Base-by-base conservation (phyloP, 495 filamentous ascomycete species). In the Aspergillus diversus region DNA sequence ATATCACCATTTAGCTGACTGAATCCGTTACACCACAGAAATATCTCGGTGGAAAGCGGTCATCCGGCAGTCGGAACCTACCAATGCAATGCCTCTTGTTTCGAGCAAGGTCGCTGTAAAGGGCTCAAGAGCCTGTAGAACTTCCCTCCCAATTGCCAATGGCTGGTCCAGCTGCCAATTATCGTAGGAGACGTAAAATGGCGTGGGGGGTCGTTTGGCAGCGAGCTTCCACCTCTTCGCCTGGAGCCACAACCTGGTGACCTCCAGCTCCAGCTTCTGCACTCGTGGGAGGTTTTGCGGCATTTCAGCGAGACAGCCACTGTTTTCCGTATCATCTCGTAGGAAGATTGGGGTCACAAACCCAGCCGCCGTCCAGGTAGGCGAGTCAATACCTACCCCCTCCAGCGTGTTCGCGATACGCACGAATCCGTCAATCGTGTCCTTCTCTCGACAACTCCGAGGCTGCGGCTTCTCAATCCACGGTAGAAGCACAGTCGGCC, bases 201-300 rank as follows among this genome's bases (percentile, higher is more conserved):
- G 48, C 5, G n/a, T 5, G 2, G 49, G 53, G 21, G 49, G 15
- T 11, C 37, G 58, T 17, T 53, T 35, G 34, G 43, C 33, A 1
- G 48, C 48, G 11, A 60, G 21, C 33, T 54, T 60, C 58, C 58
- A 60, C 37, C n/a, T 54, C 34, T 60, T 54, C 2, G 49, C 58
- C 6, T 50, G 48, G 5, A 60, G 48, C 58, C 58, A 60, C 2
- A 53, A 34, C 9, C 37, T 52, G 5, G 49, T 60, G 15, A 60
- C 9, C 0, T 27, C 48, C 0, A 32, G 33, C 34, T 60, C 47
- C 1, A 60, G 50, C n/a, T 15, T 32, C 17, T 60, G 58, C 4
- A 43, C 21, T 35, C 17, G 49, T 17, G n/a, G 27, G 11, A 16
- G 15, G 2, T n/a, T 7, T 15, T 33, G 35, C 34, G 39, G n/a